These are phyloP conservation scores for Blastobotrys americana DNA, from an alignment of 805 yeast species.

Conservation along the genomic window DNA sequence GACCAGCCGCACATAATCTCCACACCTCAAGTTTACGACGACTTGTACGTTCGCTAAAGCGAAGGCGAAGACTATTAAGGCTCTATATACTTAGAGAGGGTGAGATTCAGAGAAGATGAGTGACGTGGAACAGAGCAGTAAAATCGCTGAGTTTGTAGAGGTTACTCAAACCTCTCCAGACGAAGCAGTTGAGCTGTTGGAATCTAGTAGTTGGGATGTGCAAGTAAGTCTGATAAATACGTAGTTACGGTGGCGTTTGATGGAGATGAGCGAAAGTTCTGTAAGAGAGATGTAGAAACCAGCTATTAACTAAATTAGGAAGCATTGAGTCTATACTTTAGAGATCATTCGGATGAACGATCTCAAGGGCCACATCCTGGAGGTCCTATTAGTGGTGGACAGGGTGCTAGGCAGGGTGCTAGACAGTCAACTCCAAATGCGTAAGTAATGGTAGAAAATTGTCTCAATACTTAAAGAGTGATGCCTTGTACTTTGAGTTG, in stretches of 20 bases:
- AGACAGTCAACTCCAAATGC: background rate
- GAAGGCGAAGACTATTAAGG: too few species aligned
- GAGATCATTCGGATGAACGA: slow-evolving; percentile 5
- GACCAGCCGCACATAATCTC: too few species aligned
- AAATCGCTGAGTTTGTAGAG: slow-evolving; percentile 30
- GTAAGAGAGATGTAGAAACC: background rate
- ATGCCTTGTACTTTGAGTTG: too few species aligned
- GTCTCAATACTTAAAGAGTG: too few species aligned
- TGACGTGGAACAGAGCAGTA: slow-evolving; percentile 12
- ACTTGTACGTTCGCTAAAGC: too few species aligned
- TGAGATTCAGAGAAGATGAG: background rate
- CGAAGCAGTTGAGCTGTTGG: slow-evolving; percentile 36
- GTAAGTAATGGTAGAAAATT: background rate
- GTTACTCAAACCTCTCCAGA: slow-evolving; percentile 34
- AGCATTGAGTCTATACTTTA: slow-evolving; percentile 9
- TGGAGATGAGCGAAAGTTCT: background rate
- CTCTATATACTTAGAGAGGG: too few species aligned
- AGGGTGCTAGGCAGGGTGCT: background rate
- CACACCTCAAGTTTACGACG: too few species aligned
- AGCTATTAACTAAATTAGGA: background rate
- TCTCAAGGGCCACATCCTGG: background rate
- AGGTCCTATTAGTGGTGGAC: background rate
- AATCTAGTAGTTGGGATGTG: slow-evolving; percentile 29
- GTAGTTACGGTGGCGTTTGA: too few species aligned
- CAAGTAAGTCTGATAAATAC: slow-evolving; percentile 16